These are phyloP conservation scores for Fusarium brachygibbosum DNA, from an alignment of 2,329 filamentous ascomycete species.

Conservation along the genomic window DNA sequence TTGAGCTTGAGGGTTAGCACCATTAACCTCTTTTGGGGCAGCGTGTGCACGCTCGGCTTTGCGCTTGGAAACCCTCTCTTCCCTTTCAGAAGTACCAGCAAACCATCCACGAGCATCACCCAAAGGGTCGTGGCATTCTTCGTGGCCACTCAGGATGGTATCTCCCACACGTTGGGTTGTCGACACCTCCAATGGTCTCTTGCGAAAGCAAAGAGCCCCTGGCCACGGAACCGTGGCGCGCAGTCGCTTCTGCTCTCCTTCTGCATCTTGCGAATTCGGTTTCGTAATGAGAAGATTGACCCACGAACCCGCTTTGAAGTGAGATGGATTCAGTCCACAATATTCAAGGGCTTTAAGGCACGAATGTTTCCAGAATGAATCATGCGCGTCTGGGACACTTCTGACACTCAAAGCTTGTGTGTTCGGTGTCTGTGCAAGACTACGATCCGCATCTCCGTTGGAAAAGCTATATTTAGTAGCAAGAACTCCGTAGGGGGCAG, in stretches of 20 bases:
- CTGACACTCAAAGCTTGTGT: conserved; percentile 62
- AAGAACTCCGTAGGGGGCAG: conserved; percentile 66
- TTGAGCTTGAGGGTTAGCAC: conserved; percentile 58
- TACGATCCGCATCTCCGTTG: conserved; percentile 45
- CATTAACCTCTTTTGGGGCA: conserved; percentile 59
- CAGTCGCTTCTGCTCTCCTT: conserved; percentile 58
- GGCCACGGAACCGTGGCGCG: conserved; percentile 67
- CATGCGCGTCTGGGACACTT: conserved; percentile 57
- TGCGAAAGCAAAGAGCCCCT: conserved; percentile 66
- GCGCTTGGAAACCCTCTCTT: conserved; percentile 62
- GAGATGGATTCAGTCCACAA: conserved; percentile 61
- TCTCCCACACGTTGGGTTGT: conserved; percentile 58
- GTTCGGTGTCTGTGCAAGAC: conserved; percentile 65
- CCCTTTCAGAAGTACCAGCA: conserved; percentile 59
- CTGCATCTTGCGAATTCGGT: conserved; percentile 59
- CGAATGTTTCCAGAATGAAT: conserved; percentile 63
- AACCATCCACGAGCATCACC: conserved; percentile 65
- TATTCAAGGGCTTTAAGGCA: conserved; percentile 66
- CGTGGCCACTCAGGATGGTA: conserved; percentile 53
- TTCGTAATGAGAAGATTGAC: conserved; percentile 64
- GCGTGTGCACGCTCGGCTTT: conserved; percentile 64
- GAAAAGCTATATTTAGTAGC: conserved; percentile 47
- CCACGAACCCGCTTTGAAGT: conserved; percentile 63
- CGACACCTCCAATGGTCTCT: conserved; percentile 59
- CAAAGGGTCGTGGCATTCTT: conserved; percentile 64